Conservation (phyloP, 2,329 filamentous ascomycete genomes). For the Alternaria triticimaculans region DNA sequence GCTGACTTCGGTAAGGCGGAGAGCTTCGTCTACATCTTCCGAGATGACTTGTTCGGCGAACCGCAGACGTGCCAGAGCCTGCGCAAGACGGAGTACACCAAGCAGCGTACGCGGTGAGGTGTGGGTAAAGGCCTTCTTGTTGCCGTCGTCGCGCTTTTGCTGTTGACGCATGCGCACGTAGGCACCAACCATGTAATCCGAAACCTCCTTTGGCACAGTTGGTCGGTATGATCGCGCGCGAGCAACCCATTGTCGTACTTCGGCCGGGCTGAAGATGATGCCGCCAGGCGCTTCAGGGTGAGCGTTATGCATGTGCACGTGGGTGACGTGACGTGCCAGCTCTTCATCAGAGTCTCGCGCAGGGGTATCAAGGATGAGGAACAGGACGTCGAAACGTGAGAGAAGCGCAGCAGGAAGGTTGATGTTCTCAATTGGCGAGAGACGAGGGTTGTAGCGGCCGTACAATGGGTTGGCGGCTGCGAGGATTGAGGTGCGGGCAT, state of each 20-base stretch:
- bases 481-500: slow-evolving; percentile 93
- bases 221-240: slow-evolving; percentile 90
- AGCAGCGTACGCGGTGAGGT: slow-evolving; percentile 93
- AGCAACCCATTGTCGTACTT: slow-evolving; percentile 95
- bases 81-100: slow-evolving; percentile 88
- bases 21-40: slow-evolving; percentile 94
- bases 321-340: slow-evolving; percentile 91
- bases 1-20: slow-evolving; percentile 89
- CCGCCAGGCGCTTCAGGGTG: slow-evolving; percentile 75
- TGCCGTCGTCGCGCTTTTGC: slow-evolving; percentile 88
- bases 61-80: slow-evolving; percentile 88
- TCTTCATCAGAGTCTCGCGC: slow-evolving; percentile 89
- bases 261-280: slow-evolving; percentile 87
- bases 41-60: slow-evolving; percentile 85
- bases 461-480: slow-evolving; percentile 97
- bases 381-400: slow-evolving; percentile 96
- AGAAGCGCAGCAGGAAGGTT: slow-evolving; percentile 97
- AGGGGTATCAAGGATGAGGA: slow-evolving; percentile 94
- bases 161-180: slow-evolving; percentile 94
- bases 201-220: slow-evolving; percentile 80
- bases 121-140: slow-evolving; percentile 91
- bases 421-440: slow-evolving; percentile 98
- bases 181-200: slow-evolving; percentile 95
- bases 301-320: slow-evolving; percentile 95
- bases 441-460: slow-evolving; percentile 95